Evolutionary conservation across 148 eudicot genomes (phyloP).

Genomic region (Polygonum maritimum): DNA sequence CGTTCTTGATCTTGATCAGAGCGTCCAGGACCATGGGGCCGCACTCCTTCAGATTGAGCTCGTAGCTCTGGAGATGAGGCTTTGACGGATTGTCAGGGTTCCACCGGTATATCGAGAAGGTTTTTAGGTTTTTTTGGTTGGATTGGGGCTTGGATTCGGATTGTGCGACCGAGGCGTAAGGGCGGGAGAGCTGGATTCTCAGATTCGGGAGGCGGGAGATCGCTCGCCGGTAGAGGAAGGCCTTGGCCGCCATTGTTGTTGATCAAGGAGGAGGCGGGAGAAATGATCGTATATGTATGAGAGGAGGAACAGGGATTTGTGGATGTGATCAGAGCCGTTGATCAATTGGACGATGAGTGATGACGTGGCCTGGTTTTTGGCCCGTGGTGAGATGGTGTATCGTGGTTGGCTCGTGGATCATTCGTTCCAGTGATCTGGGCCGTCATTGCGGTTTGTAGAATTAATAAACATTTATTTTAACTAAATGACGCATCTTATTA

Average conservation of each 20-base stretch:
- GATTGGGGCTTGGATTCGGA: constrained; percentile 5
- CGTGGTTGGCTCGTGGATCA: constrained; percentile 11
- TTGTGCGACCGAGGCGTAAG: constrained; percentile 3
- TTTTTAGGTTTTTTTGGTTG: neutral
- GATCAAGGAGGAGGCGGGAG: neutral
- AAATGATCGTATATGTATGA: neutral
- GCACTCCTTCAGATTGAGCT: constrained; percentile 79
- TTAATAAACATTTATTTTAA: no score
- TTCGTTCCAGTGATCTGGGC: constrained; percentile 7
- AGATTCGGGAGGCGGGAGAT: neutral
- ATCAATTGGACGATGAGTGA: neutral
- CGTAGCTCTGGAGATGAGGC: constrained; percentile 50
- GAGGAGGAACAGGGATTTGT: neutral
- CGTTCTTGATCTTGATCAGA: constrained; percentile 91
- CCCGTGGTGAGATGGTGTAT: constrained; percentile 2
- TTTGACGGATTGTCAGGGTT: constrained; percentile 61
- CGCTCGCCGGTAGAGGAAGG: constrained; percentile 7
- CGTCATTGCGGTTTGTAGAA: neutral
- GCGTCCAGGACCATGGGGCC: constrained; percentile 98
- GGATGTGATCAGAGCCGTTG: constrained; percentile 11
- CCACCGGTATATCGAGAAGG: constrained; percentile 82
- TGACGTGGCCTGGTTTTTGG: constrained; percentile 9
- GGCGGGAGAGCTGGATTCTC: neutral
- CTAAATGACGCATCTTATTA: no score
- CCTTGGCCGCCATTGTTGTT: constrained; percentile 9